Evolutionary conservation across 2,329 filamentous ascomycete genomes (phyloP).

Genomic region (Grosmannia huntii): DNA sequence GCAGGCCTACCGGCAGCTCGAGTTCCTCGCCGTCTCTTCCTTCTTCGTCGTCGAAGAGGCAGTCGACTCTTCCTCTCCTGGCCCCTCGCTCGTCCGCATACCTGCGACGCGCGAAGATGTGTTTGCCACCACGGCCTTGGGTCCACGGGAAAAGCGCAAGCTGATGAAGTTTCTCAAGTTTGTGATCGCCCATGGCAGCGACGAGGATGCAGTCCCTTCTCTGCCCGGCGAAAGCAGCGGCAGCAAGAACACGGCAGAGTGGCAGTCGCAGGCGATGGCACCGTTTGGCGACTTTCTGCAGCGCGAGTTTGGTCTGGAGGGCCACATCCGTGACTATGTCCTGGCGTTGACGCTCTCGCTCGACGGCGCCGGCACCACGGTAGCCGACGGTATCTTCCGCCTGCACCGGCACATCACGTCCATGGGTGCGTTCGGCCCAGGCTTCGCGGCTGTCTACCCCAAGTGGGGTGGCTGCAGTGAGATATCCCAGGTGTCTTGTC

Average conservation of each 20-base stretch:
- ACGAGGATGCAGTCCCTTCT: conserved; percentile 23
- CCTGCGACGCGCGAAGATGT: conserved; percentile 87
- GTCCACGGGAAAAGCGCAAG: conserved; percentile 67
- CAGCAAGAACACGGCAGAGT: conserved; percentile 20
- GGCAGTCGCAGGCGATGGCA: conserved; percentile 40
- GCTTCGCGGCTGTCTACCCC: conserved; percentile 78
- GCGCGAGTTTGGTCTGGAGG: conserved; percentile 53
- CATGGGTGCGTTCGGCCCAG: conserved; percentile 75
- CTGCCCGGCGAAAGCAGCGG: conserved; percentile 4
- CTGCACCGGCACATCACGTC: conserved; percentile 74
- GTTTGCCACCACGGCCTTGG: conserved; percentile 64
- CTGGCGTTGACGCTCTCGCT: conserved; percentile 61
- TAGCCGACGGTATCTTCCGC: conserved; percentile 52
- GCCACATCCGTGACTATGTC: conserved; percentile 49
- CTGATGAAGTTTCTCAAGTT: conserved; percentile 94
- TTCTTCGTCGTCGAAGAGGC: conserved; percentile 65
- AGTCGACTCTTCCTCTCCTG: background rate
- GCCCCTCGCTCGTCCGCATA: conserved; percentile 49
- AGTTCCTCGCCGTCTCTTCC: conserved; percentile 85
- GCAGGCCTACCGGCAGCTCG: conserved; percentile 74
- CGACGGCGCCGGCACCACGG: conserved; percentile 43
- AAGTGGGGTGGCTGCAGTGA: conserved; percentile 91
- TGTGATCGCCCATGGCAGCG: conserved; percentile 49
- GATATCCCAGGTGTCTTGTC: conserved; percentile 81
- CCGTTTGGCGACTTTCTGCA: conserved; percentile 47